A percentile compares a stretch with the other conserved stretches of the same genome.
phyloP scores from a whole-genome alignment of 495 filamentous ascomycete species.

The Aspergillus mulundensis region DNA sequence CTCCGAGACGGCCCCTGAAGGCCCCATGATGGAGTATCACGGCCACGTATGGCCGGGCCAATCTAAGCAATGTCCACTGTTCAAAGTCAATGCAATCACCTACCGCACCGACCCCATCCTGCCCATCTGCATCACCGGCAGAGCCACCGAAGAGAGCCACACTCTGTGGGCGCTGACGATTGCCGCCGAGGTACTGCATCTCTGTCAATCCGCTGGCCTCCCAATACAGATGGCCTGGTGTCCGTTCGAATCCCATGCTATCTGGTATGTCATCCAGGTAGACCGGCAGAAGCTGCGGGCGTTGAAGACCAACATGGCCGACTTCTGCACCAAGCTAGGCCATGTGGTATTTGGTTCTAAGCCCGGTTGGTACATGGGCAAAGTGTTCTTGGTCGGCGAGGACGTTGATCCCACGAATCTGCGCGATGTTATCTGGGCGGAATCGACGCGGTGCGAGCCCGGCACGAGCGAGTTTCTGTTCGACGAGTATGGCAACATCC shows the following conservation, averaged over 20 bases:
- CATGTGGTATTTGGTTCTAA: slow-evolving; percentile 34
- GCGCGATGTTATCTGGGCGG: slow-evolving; percentile 42
- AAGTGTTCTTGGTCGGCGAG: slow-evolving; percentile 32
- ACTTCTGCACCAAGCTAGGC: slow-evolving; percentile 26
- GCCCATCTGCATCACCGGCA: slow-evolving; percentile 27
- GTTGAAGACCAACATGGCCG: slow-evolving; percentile 28
- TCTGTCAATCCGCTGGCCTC: background rate
- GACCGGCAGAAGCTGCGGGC: slow-evolving; percentile 27
- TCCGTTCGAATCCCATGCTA: slow-evolving; percentile 35
- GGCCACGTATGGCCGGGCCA: slow-evolving; percentile 27
- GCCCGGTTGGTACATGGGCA: slow-evolving; percentile 34
- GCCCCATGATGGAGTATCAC: slow-evolving; percentile 35
- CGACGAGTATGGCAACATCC: slow-evolving; percentile 35
- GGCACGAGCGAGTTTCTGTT: slow-evolving; percentile 33
- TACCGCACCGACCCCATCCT: slow-evolving; percentile 30
- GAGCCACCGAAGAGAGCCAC: slow-evolving; percentile 28
- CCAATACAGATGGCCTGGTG: background rate
- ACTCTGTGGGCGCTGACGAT: background rate
- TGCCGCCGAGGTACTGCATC: background rate
- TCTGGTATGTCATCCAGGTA: slow-evolving; percentile 35
- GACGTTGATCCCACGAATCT: slow-evolving; percentile 35
- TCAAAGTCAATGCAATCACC: slow-evolving; percentile 35
- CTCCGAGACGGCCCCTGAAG: slow-evolving; percentile 28
- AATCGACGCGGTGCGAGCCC: slow-evolving; percentile 37
- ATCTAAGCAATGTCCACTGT: slow-evolving; percentile 21